Percentiles rank a stretch among this genome's conserved stretches.
These are phyloP conservation scores for Camelina laxa DNA, from an alignment of 345 rosid genomes.

Conservation along the genomic window DNA sequence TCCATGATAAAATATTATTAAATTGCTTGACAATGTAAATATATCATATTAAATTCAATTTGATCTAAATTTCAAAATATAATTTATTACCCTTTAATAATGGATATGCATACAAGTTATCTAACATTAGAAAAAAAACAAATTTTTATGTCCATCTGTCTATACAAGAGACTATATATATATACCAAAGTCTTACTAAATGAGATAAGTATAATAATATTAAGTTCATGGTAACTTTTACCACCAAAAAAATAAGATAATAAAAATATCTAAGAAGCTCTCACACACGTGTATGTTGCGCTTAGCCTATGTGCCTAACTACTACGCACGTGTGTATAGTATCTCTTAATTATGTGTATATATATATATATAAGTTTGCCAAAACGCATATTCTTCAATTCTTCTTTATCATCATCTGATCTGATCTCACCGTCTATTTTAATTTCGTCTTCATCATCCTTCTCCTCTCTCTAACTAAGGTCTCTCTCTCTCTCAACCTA, in stretches of 20 bases:
- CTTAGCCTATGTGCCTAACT: conserved; percentile 6
- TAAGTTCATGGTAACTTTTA: neutral
- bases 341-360: neutral
- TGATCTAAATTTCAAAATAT: neutral
- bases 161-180: neutral
- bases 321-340: conserved; percentile 34
- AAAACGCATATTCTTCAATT: conserved; percentile 24
- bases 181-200: neutral
- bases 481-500: conserved; percentile 9
- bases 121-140: neutral
- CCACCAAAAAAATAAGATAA: neutral
- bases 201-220: neutral
- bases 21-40: neutral
- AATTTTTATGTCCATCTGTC: neutral
- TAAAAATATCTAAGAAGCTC: conserved; percentile 3
- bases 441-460: neutral
- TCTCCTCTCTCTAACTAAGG: neutral
- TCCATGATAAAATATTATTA: too few species aligned
- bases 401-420: too few species aligned
- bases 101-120: neutral
- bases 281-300: conserved; percentile 35
- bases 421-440: conserved; percentile 24
- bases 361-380: conserved; percentile 19
- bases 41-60: neutral
- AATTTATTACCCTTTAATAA: neutral